Base-by-base conservation (phyloP, 805 yeast species). In the Kodamaea leandrae region DNA sequence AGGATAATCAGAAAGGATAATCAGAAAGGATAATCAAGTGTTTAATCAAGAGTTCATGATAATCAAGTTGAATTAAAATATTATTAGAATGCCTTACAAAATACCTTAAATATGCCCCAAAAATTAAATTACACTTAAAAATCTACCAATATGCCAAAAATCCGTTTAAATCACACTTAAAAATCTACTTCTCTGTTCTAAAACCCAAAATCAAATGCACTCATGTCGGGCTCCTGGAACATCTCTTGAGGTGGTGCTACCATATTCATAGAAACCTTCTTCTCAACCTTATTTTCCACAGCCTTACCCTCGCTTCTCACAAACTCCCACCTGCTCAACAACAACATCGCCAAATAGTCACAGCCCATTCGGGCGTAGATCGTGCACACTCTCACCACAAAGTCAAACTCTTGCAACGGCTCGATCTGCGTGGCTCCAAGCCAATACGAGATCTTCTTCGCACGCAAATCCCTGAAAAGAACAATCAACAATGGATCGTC, bases 331-430 rank as follows among this genome's bases (percentile, higher is more conserved):
- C 76, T 78, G 36, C 68, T 69, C 1, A 83, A 66, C 34, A 89
- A 58, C 38, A 78, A 72, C 17, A 86, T 55, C 0, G 89, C 80
- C 30, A 91, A 59, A 45, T 80, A 77, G 52, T 90, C 95, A 63
- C 98, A 90, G 0, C 98, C 98, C 96, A 90, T 87, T 43, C 95
- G 70, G 12, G 78, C 72, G 53, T 88, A 86, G 46, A 88, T 82
- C 26, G 74, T 66, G 6, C 85, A 72, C 6, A 82, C 83, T 47
- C 80, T 77, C 9, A 77, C 53, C 12, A 89, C 73, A 52, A 83
- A 81, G 4, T 72, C 66, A 42, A 76, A 78, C 52, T 91, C 97
- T 30, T 61, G 61, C 2, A 46, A 44, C 1, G 70, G 63, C 20
- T 61, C 62, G 7, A 78, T 59, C 6, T 70, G 66, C 4, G 71